Base-by-base conservation (phyloP, 2,329 filamentous ascomycete genomes). In the Lachnellula occidentalis region DNA sequence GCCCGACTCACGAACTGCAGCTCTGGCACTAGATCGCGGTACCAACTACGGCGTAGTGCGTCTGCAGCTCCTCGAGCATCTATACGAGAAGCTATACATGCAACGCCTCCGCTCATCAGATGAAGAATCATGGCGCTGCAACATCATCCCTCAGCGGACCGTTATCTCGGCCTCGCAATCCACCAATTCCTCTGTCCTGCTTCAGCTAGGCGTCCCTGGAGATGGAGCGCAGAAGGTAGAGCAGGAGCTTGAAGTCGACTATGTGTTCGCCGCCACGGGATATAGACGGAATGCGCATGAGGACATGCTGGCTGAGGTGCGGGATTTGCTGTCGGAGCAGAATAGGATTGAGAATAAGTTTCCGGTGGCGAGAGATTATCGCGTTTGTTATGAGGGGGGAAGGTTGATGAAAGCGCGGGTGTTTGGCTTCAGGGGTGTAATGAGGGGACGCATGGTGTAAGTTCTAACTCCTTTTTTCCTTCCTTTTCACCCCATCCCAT, bases 1-100 rank as follows among this genome's bases (percentile, higher is more conserved):
- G 0, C 73, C 84, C 1, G 75, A 77, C 45, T 77, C 85, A 58
- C 87, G 92, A 48, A 56, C 55, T 34, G 72, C 74, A 14, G 76
- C 76, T 24, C 75, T 96, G 50, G 73, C 77, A 15, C 83, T 85
- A 50, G 89, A 95, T 63, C 86, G 87, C 56, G 85, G 84, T 31
- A 97, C 92, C 57, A 97, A 97, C 76, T 97, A 97, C 71, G 88
- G 90, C 50, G 92, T 97, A 4, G 92, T 99, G 3, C 85, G 92
- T 7, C 80, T 96, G n/a, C 83, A 90, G 61, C 81, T 97, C 49
- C 88, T 97, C 55, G 92, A 97, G 71, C 82, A 86, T 54, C 81
- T 97, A 31, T 97, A 95, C 72, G 85, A 92, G 71, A 82, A 82
- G 54, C 85, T 96, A 74, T 97, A 97, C 73, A 80, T 90, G 53